Evolutionary conservation across 768 basidiomycete species (phyloP).

Genomic region (Auricularia cornea): DNA sequence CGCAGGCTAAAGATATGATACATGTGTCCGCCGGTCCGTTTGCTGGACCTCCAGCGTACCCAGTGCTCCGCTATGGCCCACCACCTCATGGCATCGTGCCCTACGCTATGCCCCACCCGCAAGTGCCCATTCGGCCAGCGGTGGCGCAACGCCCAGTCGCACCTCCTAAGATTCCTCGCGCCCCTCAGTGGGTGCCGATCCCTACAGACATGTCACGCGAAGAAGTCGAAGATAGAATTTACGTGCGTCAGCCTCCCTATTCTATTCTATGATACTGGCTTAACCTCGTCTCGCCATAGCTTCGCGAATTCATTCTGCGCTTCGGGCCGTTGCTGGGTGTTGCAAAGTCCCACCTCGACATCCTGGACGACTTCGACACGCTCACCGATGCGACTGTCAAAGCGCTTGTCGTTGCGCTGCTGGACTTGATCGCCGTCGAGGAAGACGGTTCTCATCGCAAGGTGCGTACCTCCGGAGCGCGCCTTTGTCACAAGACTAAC

Average conservation of each 20-base stretch:
- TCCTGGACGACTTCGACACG: conserved; percentile 44
- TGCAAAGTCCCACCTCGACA: conserved; percentile 45
- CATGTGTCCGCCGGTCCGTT: no score
- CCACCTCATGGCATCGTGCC: no score
- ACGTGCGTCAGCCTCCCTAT: conserved; percentile 4
- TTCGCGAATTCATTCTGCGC: conserved; percentile 66
- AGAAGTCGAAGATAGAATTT: conserved; percentile 51
- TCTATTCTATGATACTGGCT: not conserved
- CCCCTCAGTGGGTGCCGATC: conserved; percentile 47
- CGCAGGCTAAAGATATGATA: no score
- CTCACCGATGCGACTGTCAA: conserved; percentile 48
- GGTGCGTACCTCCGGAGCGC: conserved; percentile 18
- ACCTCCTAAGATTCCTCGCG: conserved; percentile 33
- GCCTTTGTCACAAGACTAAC: not conserved
- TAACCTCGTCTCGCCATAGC: conserved; percentile 21
- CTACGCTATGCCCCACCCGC: not conserved
- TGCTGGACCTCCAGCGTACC: no score
- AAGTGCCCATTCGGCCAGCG: not conserved
- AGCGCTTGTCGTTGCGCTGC: conserved; percentile 51
- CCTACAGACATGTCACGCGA: conserved; percentile 33
- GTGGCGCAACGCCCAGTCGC: not conserved
- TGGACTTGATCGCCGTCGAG: conserved; percentile 42
- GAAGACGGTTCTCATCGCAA: conserved; percentile 28
- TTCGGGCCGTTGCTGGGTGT: conserved; percentile 48
- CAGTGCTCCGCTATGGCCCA: no score